Percentiles rank a stretch among this genome's conserved stretches.
Evolutionary conservation across 2,329 filamentous ascomycete genomes (phyloP).

Genomic region (Pyrenophora tritici-repentis): DNA sequence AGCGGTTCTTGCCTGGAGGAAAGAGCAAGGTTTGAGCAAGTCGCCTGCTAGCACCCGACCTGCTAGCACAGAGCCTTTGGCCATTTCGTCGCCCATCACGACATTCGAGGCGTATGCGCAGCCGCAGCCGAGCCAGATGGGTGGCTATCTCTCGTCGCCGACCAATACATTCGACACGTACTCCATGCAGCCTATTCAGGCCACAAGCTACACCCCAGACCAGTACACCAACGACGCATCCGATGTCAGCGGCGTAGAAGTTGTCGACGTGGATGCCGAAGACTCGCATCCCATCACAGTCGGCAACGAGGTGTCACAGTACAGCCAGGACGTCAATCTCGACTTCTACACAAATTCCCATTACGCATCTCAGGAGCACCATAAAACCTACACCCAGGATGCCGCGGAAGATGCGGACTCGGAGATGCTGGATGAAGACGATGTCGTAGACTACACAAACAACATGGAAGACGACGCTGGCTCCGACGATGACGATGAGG

Average conservation of each 20-base stretch:
- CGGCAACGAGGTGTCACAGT: slow-evolving; percentile 11
- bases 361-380: neutral
- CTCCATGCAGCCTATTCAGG: slow-evolving; percentile 1
- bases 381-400: slow-evolving; percentile 1
- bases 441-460: slow-evolving; percentile 7
- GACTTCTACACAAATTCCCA: slow-evolving; percentile 5
- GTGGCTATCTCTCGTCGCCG: too few relatives aligned
- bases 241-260: slow-evolving; percentile 12
- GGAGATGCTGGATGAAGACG: slow-evolving; percentile 15
- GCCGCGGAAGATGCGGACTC: slow-evolving; percentile 18
- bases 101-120: slow-evolving; percentile 26
- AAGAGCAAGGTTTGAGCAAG: slow-evolving; percentile 23
- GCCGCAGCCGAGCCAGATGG: neutral
- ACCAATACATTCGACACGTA: too few relatives aligned
- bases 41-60: slow-evolving; percentile 21
- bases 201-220: slow-evolving; percentile 12
- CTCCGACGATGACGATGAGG: neutral
- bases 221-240: slow-evolving; percentile 21
- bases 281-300: slow-evolving; percentile 12
- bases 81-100: slow-evolving; percentile 31
- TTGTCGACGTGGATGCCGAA: slow-evolving; percentile 13
- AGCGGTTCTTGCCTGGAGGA: slow-evolving; percentile 35
- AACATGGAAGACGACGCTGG: slow-evolving; percentile 1
- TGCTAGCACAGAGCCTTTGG: slow-evolving; percentile 25
- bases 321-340: neutral